A percentile compares a stretch with the other conserved stretches of the same genome.
These are phyloP conservation scores for Kwoniella pini DNA, from an alignment of 768 basidiomycete species.

Conservation along the genomic window DNA sequence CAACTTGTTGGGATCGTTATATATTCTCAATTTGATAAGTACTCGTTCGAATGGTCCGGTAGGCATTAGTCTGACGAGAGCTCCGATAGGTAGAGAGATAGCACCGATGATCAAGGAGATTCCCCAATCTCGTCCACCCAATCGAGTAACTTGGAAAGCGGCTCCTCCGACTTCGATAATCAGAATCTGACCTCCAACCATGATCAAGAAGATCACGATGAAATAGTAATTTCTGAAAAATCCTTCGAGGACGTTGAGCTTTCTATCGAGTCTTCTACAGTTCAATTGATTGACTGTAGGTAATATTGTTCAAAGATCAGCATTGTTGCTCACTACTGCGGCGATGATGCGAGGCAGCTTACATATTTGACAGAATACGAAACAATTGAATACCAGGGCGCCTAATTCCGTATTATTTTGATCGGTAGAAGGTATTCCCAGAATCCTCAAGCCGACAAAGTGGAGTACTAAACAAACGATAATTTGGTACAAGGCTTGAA, in stretches of 20 bases:
- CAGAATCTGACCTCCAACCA: slow-evolving; percentile 79
- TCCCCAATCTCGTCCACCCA: slow-evolving; percentile 86
- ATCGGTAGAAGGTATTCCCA: slow-evolving; percentile 57
- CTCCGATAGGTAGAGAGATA: slow-evolving; percentile 84
- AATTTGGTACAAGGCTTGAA: slow-evolving; percentile 87
- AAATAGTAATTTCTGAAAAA: slow-evolving; percentile 79
- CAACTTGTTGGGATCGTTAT: slow-evolving; percentile 66
- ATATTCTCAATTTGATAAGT: slow-evolving; percentile 62
- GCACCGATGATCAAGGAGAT: slow-evolving; percentile 84
- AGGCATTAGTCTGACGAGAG: slow-evolving; percentile 74
- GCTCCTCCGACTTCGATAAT: slow-evolving; percentile 90
- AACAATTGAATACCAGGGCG: slow-evolving; percentile 95
- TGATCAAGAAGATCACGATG: slow-evolving; percentile 76
- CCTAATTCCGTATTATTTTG: slow-evolving; percentile 59
- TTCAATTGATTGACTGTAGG: slow-evolving; percentile 77
- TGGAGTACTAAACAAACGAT: slow-evolving; percentile 82
- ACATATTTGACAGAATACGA: slow-evolving; percentile 94
- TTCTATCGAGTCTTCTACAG: slow-evolving; percentile 78
- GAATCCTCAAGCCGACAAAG: slow-evolving; percentile 73
- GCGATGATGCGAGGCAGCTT: slow-evolving; percentile 17
- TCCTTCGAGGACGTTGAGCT: slow-evolving; percentile 85
- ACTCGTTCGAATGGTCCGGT: slow-evolving; percentile 73
- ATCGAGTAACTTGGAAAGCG: slow-evolving; percentile 81
- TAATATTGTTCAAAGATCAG: not conserved
- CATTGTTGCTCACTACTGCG: too few relatives aligned